Conservation (phyloP, 192 early-diverging fungal genomes). For the Podochytrium sp. region DNA sequence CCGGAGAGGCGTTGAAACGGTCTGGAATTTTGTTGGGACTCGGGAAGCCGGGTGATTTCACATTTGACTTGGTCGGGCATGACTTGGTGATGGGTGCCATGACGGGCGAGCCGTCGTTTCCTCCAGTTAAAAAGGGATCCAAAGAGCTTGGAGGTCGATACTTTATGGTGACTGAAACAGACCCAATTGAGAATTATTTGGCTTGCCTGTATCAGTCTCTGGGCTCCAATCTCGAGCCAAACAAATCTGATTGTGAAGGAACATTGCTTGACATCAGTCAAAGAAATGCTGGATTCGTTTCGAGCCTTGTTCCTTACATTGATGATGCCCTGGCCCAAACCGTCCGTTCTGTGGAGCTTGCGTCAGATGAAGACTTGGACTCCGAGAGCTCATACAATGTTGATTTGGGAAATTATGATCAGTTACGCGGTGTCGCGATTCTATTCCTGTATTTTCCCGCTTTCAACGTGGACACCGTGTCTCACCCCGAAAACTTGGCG, state of each 20-base stretch:
- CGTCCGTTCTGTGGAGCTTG: background rate
- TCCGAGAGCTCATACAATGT: constrained; percentile 12
- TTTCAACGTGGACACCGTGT: constrained; percentile 23
- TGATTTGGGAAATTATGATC: constrained; percentile 29
- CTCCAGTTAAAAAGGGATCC: constrained; percentile 23
- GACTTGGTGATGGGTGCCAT: constrained; percentile 17
- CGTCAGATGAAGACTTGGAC: background rate
- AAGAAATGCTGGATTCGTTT: background rate
- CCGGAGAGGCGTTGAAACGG: constrained; percentile 21
- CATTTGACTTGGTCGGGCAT: constrained; percentile 21
- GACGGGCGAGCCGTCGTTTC: constrained; percentile 23
- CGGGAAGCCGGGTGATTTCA: constrained; percentile 31
- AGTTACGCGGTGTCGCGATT: constrained; percentile 28
- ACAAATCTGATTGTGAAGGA: background rate
- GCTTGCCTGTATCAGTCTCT: constrained; percentile 8
- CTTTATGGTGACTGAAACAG: constrained; percentile 29
- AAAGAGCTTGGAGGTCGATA: constrained; percentile 16
- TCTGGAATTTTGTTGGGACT: constrained; percentile 24
- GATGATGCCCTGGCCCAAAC: constrained; percentile 24
- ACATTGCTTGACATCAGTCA: background rate
- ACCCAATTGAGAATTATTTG: constrained; percentile 26
- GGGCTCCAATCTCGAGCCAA: background rate
- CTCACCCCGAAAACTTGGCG: constrained; percentile 15
- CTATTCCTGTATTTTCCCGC: constrained; percentile 31
- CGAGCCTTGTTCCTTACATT: constrained; percentile 11